These are phyloP conservation scores for Cardamine resedifolia DNA, from an alignment of 345 rosid genomes.

Conservation along the genomic window DNA sequence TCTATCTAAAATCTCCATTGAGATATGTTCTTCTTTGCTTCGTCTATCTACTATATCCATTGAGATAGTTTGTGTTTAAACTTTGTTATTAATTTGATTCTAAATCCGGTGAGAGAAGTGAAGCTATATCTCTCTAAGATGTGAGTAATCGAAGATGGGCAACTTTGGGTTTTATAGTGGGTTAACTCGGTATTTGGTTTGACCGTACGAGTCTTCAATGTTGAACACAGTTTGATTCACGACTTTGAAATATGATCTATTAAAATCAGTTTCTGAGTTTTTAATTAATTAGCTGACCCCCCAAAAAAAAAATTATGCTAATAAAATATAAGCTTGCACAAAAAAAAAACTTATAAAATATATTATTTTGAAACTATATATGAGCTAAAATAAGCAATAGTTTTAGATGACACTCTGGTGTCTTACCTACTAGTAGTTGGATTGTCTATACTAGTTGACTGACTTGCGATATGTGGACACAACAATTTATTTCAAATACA, in stretches of 20 bases:
- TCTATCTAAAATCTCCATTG: conserved; percentile 19
- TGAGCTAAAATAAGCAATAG: not conserved
- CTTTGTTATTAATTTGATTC: too few species aligned
- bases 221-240: not conserved
- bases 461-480: not conserved
- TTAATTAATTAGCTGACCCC: not conserved
- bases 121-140: not conserved
- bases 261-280: not conserved
- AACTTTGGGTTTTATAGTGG: conserved; percentile 7
- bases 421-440: not conserved
- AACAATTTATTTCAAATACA: not conserved
- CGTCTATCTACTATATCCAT: not conserved
- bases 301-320: not conserved
- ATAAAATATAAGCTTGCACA: too few species aligned
- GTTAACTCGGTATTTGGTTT: conserved; percentile 26
- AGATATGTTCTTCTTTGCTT: not conserved
- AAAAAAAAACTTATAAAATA: too few species aligned
- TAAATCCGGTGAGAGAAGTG: not conserved
- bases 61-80: not conserved
- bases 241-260: not conserved
- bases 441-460: not conserved
- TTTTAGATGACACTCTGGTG: not conserved
- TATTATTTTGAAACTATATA: not conserved
- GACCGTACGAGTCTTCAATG: not conserved
- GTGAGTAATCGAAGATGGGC: not conserved